These are phyloP conservation scores for Fusarium poae DNA, from an alignment of 2,329 filamentous ascomycete genomes.

Conservation along the genomic window DNA sequence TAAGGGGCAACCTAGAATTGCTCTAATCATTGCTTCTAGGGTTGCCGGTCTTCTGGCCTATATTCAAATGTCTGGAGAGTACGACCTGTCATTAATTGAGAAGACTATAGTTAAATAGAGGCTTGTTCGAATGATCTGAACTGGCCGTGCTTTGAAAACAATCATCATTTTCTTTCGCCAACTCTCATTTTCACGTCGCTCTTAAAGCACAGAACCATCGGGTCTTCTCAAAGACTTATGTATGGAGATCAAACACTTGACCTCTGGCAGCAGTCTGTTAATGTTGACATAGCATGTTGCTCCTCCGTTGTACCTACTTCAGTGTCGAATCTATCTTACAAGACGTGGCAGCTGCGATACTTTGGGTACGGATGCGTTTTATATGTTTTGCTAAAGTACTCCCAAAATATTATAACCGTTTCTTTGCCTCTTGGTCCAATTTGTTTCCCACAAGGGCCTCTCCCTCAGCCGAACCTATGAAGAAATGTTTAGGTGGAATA, in stretches of 20 bases:
- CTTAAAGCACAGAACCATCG: too few relatives aligned
- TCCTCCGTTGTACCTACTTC: conserved; percentile 26
- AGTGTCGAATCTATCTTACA: conserved; percentile 6
- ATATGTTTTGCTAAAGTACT: not conserved
- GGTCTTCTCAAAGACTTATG: too few relatives aligned
- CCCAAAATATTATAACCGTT: too few relatives aligned
- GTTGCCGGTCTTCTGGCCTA: conserved; percentile 25
- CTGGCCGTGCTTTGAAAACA: conserved; percentile 18
- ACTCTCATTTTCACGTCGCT: too few relatives aligned
- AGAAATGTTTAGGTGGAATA: not conserved
- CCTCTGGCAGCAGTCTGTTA: too few relatives aligned
- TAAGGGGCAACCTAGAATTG: conserved; percentile 23
- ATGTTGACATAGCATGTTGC: conserved; percentile 7
- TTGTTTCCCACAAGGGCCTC: not conserved
- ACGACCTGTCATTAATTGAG: accelerated
- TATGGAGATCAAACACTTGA: too few relatives aligned
- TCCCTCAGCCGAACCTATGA: too few relatives aligned
- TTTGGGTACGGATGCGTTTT: not conserved
- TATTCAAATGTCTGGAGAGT: conserved; percentile 27
- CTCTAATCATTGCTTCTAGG: conserved; percentile 20
- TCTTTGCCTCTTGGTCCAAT: not conserved
- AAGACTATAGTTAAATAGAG: not conserved
- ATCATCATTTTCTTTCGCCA: too few relatives aligned
- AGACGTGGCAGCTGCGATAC: not conserved
- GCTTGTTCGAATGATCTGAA: conserved; percentile 26